Base-by-base conservation (phyloP, 192 early-diverging fungal genomes). In the Podila epigama region DNA sequence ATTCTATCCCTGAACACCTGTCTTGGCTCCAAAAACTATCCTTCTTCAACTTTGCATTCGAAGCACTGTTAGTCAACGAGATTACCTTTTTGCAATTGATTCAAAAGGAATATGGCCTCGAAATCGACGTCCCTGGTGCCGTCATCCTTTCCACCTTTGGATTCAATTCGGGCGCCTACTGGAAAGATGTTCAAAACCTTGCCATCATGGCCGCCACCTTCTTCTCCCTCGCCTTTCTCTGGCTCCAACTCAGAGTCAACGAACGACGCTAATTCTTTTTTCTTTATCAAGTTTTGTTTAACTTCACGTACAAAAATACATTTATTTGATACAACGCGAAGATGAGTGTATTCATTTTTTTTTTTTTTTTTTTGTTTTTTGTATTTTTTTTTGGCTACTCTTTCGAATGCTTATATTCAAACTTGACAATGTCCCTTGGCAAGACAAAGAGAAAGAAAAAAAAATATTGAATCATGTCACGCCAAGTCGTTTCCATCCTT, bases 61-160 rank as follows among this genome's bases (percentile, higher is more conserved):
- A 98, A 62, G 93, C 96, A 0, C 63, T 98, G 32, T 80, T 95
- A 28, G 94, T 95, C 34, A 98, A 96, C 71, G 96, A 98, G 78
- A 85, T 98, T 16, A 85, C 91, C 1, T 88, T 92, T 41, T 80
- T 95, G 36, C 90, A 89, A 54, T 75, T 96, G 9, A 84, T 89
- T 36, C 93, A 96, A 51, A 89, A 91, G 29, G 87, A 89, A 41
- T 93, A 89, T 84, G 93, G 94, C 9, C 80, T 96, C 22, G 85
- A 91, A 51, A 95, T 96, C 56, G 89, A 95, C 69, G 89, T 95
- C 22, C 94, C 94, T 41, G 93, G 93, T 32, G 92, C 93, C 10
- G 83, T 91, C 9, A 89, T 97, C 16, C 75, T 97, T 52, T 89
- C 92, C 22, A 95, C 92, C 1, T 97, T 97, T 81, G 96, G 94